Conservation (phyloP, 2,329 filamentous ascomycete genomes). For the Hypoxylon sp. region DNA sequence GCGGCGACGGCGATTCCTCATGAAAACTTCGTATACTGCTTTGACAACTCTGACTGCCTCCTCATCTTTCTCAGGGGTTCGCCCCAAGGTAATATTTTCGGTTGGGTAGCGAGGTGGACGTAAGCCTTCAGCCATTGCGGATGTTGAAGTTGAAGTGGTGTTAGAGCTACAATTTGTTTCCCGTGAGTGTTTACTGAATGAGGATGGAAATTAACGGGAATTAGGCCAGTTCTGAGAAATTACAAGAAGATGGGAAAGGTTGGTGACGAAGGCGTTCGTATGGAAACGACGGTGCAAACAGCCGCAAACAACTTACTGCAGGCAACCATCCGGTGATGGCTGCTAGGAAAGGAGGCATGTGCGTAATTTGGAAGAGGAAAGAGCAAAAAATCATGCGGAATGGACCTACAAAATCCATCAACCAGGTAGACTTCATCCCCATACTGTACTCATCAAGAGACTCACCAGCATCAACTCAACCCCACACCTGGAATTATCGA, state of each 20-base stretch:
- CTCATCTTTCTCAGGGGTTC: too few species aligned
- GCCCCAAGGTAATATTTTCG: neutral
- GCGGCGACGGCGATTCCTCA: too few species aligned
- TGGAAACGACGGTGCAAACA: neutral
- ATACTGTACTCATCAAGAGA: neutral
- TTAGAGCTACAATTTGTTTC: neutral
- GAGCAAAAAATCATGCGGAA: neutral
- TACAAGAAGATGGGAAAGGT: neutral
- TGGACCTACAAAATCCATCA: neutral
- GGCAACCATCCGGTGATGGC: neutral
- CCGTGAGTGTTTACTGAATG: neutral
- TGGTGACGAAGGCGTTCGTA: neutral
- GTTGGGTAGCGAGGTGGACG: neutral
- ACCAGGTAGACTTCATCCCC: neutral
- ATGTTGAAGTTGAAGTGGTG: neutral
- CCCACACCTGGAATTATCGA: neutral
- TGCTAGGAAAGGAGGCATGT: neutral
- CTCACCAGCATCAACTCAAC: neutral
- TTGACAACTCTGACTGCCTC: too few species aligned
- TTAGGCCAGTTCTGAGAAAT: neutral
- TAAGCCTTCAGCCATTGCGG: neutral
- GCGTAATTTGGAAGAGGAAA: neutral
- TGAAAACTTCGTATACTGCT: too few species aligned
- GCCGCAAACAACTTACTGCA: neutral
- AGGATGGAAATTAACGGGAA: neutral